phyloP scores from a whole-genome alignment of 2,329 filamentous ascomycete species.

The Fusarium mundagurra region DNA sequence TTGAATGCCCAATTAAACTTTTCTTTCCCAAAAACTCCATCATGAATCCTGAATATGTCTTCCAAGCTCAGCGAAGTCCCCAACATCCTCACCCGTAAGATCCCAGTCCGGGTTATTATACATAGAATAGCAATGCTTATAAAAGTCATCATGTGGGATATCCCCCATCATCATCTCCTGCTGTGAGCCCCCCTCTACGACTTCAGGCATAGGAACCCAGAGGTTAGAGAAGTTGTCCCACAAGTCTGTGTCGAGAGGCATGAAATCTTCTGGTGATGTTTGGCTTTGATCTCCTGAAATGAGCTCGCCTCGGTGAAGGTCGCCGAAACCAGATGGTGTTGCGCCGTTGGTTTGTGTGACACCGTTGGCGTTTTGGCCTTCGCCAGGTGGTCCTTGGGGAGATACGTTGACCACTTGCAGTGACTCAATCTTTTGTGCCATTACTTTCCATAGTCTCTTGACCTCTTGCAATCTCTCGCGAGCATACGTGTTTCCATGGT shows the following conservation, averaged over 20 bases:
- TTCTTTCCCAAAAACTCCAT: slow-evolving; percentile 2
- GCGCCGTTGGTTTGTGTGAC: slow-evolving; percentile 2
- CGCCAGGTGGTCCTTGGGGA: slow-evolving; percentile 17
- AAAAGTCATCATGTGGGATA: slow-evolving; percentile 39
- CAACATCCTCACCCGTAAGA: slow-evolving; percentile 42
- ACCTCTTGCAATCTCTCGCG: slow-evolving; percentile 38
- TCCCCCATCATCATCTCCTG: slow-evolving; percentile 41
- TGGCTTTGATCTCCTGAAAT: slow-evolving; percentile 5
- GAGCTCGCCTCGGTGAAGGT: slow-evolving; percentile 1
- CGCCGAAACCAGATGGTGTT: slow-evolving; percentile 4
- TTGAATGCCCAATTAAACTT: slow-evolving; percentile 19
- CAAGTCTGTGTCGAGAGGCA: slow-evolving; percentile 39
- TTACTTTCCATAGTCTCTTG: slow-evolving; percentile 39
- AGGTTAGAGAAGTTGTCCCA: slow-evolving; percentile 44
- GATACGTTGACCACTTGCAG: slow-evolving; percentile 40
- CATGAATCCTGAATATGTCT: slow-evolving; percentile 41
- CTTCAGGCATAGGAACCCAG: slow-evolving; percentile 36
- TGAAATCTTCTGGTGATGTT: slow-evolving; percentile 35
- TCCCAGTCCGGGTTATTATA: slow-evolving; percentile 44
- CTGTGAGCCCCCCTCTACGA: slow-evolving; percentile 22
- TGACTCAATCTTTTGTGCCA: slow-evolving; percentile 41
- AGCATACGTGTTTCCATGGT: slow-evolving; percentile 42
- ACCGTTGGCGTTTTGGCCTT: neutral
- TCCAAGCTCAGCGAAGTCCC: slow-evolving; percentile 42
- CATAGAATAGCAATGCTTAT: slow-evolving; percentile 44